These are phyloP conservation scores for Lactarius hatsudake DNA, from an alignment of 768 basidiomycete species.

Conservation along the genomic window DNA sequence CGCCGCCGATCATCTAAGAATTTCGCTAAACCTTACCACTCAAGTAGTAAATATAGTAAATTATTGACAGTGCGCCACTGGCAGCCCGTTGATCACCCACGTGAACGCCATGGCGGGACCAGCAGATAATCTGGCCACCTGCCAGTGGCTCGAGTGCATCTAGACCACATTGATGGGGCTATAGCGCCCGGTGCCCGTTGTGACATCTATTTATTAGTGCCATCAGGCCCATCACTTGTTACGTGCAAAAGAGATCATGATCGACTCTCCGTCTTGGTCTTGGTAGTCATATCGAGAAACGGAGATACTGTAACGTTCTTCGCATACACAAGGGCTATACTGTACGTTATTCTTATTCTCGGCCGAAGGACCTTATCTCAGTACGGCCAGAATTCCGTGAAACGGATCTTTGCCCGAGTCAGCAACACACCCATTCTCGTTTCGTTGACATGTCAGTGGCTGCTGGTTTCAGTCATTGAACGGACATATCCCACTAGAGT, in stretches of 20 bases:
- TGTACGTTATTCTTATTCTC: no score
- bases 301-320: not conserved
- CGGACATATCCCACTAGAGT: not conserved
- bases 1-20: no score
- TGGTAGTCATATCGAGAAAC: not conserved
- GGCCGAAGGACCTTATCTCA: no score
- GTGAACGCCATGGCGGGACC: no score
- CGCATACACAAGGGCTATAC: no score
- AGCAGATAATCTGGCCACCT: no score
- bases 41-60: no score
- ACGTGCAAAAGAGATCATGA: not conserved
- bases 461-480: not conserved
- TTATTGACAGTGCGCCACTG: not conserved
- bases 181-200: not conserved
- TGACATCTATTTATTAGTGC: not conserved
- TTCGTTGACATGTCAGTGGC: not conserved
- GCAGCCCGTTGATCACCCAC: no score
- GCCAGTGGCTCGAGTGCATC: not conserved
- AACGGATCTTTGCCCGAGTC: not conserved
- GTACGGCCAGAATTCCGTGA: not conserved
- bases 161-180: not conserved
- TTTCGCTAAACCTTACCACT: no score
- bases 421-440: not conserved
- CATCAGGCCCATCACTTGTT: not conserved
- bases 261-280: no score